phyloP scores from a whole-genome alignment of 1,284 basidiomycete species.

The Malassezia japonica region DNA sequence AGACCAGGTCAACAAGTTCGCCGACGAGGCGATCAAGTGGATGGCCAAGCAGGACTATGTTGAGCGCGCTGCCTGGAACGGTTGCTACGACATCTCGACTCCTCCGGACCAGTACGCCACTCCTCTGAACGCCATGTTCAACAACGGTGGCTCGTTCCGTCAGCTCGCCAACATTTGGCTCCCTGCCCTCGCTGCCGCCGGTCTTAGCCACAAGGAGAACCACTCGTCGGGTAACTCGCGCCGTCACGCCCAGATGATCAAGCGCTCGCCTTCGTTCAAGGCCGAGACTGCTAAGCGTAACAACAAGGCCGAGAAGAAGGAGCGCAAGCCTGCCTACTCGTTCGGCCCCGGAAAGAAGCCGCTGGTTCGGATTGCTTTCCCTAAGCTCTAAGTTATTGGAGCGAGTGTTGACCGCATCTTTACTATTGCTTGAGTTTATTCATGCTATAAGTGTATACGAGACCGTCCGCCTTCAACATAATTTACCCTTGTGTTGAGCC shows the following conservation, averaged over 20 bases:
- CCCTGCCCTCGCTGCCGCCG: not conserved
- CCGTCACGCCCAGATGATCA: not conserved
- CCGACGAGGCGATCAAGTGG: slow-evolving; percentile 25
- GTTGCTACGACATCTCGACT: slow-evolving; percentile 29
- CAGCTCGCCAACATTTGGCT: slow-evolving; percentile 3
- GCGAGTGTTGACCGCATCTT: too few relatives aligned
- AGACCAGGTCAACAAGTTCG: slow-evolving; percentile 28
- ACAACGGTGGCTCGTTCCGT: slow-evolving; percentile 3
- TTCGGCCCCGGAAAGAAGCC: too few relatives aligned
- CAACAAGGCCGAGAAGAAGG: too few relatives aligned
- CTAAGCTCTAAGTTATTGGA: too few relatives aligned
- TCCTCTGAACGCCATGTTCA: slow-evolving; percentile 36
- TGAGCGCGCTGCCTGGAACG: slow-evolving; percentile 37
- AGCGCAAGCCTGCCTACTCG: too few relatives aligned
- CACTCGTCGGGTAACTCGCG: too few relatives aligned
- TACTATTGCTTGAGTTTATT: too few relatives aligned
- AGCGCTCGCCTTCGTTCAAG: not conserved
- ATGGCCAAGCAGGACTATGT: slow-evolving; percentile 27
- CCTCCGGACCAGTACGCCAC: slow-evolving; percentile 36
- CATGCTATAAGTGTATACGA: too few relatives aligned
- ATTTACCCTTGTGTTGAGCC: too few relatives aligned
- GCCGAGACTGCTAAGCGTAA: too few relatives aligned
- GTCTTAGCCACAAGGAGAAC: not conserved
- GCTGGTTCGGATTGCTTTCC: too few relatives aligned
- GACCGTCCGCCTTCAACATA: too few relatives aligned